Base-by-base conservation (phyloP, 768 basidiomycete genomes). In the Agaricus subrufescens region DNA sequence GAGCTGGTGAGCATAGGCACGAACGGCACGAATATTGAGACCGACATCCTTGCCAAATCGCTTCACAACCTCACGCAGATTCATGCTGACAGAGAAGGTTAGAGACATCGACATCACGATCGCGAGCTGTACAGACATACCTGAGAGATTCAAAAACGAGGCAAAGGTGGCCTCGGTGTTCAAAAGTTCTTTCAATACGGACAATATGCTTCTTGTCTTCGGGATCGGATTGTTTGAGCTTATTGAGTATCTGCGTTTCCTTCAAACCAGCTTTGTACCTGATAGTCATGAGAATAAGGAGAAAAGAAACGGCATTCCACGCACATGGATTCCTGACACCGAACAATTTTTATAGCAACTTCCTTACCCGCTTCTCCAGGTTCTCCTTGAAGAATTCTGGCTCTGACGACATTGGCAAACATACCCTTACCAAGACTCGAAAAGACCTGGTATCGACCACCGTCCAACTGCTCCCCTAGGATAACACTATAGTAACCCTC, bases 31-130 rank as follows among this genome's bases (percentile, higher is more conserved):
- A 64, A 98, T 89, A 65, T 98, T 97, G 25, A 99, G 75, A 14
- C 97, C 97, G 54, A 99, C 89, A 63, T 99, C 94, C 69, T 98
- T 98, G 45, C 97, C 97, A 69, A 98, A 98, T 19, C 94, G 87
- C 71, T 98, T 98, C 57, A 98, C 89, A 39, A 98, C 94, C 56
- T 98, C 97, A 56, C 96, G 91, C 23, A 99, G 81, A 66, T 99
- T 99, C 94, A 98, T 97, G 65, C 95, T 97, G 58, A 15, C 58
- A 53, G 29, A 53, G 34, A 44, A 51, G 4, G 26, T 52, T 3
- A 51, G 52, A 43, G 9, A 56, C 40, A 37, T 3, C 10, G 45
- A 39, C n/a, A 14, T 6, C n/a, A 9, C 44, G 10, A 8, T 34
- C 3, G 11, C 34, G 39, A 39, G 51, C 47, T 40, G 45, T 44